Conservation (phyloP, 768 basidiomycete species). For the Agaricus blazei region DNA sequence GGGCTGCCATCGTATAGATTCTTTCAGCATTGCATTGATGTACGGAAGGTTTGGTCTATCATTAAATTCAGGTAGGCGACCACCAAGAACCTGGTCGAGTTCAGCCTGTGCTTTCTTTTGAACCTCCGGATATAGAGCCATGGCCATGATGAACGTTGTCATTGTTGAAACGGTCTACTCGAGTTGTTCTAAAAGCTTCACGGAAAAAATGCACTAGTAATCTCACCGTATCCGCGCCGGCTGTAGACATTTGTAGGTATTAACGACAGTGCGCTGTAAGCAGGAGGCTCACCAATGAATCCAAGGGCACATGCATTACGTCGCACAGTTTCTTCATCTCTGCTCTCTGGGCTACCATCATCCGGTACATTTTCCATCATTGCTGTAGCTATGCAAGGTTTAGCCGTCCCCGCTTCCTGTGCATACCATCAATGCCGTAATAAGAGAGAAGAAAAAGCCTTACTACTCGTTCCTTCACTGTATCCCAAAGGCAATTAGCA, state of each 20-base stretch:
- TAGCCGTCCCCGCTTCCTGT: neutral
- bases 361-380: conserved; percentile 16
- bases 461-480: conserved; percentile 26
- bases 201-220: neutral
- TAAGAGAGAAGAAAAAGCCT: neutral
- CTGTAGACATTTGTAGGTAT: neutral
- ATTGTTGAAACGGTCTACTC: conserved; percentile 13
- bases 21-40: conserved; percentile 29
- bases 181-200: neutral
- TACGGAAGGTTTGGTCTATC: conserved; percentile 23
- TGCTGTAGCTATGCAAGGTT: conserved; percentile 14
- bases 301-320: conserved; percentile 17
- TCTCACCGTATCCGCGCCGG: conserved; percentile 13
- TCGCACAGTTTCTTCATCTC: conserved; percentile 18
- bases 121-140: conserved; percentile 13
- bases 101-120: conserved; percentile 14
- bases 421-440: neutral
- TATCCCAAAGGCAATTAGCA: conserved; percentile 11
- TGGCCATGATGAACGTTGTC: conserved; percentile 14
- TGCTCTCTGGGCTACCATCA: conserved; percentile 7
- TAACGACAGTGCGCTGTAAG: neutral
- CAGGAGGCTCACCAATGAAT: conserved; percentile 16
- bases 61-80: conserved; percentile 27
- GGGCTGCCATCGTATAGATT: conserved; percentile 28
- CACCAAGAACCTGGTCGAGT: conserved; percentile 12